phyloP scores from a whole-genome alignment of 2,329 filamentous ascomycete genomes.

The Aureobasidium mangrovei region DNA sequence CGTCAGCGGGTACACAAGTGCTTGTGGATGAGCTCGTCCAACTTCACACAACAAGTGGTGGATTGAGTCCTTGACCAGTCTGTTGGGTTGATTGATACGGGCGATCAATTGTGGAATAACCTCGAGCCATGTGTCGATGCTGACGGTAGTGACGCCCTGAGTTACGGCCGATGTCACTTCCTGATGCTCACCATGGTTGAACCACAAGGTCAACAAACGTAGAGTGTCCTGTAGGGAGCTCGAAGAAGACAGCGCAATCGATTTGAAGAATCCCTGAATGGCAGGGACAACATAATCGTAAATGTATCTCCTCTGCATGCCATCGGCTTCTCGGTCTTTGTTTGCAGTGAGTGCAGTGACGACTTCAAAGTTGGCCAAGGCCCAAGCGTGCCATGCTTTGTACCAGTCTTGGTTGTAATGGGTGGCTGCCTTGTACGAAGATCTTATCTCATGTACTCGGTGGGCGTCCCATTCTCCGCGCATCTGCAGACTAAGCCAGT shows the following conservation, averaged over 20 bases:
- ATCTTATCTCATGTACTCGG: slow-evolving; percentile 76
- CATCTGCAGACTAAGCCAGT: slow-evolving; percentile 85
- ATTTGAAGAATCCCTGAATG: slow-evolving; percentile 93
- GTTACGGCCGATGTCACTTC: slow-evolving; percentile 85
- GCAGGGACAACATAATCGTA: slow-evolving; percentile 88
- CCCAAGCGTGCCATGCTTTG: slow-evolving; percentile 99
- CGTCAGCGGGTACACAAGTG: slow-evolving; percentile 90
- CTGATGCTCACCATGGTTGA: slow-evolving; percentile 77
- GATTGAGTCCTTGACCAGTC: slow-evolving; percentile 77
- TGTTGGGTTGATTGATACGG: slow-evolving; percentile 91
- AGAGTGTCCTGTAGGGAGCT: slow-evolving; percentile 95
- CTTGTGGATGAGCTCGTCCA: slow-evolving; percentile 88
- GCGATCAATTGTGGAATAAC: slow-evolving; percentile 97
- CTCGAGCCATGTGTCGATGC: slow-evolving; percentile 96
- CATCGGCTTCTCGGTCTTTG: slow-evolving; percentile 46
- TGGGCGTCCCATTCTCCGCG: slow-evolving; percentile 83
- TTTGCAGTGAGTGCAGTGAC: slow-evolving; percentile 70
- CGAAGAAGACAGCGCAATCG: slow-evolving; percentile 80
- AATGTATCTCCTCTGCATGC: slow-evolving; percentile 58
- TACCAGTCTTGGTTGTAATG: slow-evolving; percentile 93
- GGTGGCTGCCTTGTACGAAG: slow-evolving; percentile 86
- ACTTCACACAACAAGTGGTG: slow-evolving; percentile 89
- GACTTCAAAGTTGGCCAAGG: slow-evolving; percentile 95
- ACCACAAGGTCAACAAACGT: slow-evolving; percentile 88
- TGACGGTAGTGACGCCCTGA: slow-evolving; percentile 84